These are phyloP conservation scores for Saccharomycopsis babjevae DNA, from an alignment of 805 yeast species.

Conservation along the genomic window DNA sequence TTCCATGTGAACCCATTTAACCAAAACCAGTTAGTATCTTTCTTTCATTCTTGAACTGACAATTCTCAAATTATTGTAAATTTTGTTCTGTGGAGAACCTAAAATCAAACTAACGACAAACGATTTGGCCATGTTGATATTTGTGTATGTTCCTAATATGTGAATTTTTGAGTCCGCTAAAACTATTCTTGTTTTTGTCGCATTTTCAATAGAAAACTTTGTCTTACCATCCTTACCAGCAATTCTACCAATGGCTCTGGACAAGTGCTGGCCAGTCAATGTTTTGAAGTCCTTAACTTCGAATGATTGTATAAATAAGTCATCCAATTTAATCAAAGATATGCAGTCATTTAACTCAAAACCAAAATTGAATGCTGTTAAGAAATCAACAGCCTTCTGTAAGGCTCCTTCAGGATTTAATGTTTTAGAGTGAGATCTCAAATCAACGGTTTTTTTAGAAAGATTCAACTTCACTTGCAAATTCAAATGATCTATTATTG, in stretches of 20 bases:
- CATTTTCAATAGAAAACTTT: conserved; percentile 96
- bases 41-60: conserved; percentile 97
- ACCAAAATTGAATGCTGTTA: conserved; percentile 91
- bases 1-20: not conserved
- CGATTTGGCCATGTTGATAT: conserved; percentile 97
- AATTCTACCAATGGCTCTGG: conserved; percentile 98
- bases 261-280: conserved; percentile 87
- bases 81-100: conserved; percentile 98
- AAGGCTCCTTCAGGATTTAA: conserved; percentile 90
- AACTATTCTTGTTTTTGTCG: conserved; percentile 95
- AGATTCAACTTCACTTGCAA: conserved; percentile 94
- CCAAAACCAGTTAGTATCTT: conserved; percentile 44
- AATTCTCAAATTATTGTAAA: conserved; percentile 92
- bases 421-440: conserved; percentile 65
- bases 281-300: conserved; percentile 97
- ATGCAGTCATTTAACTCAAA: conserved; percentile 96
- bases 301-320: conserved; percentile 91
- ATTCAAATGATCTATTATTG: conserved; percentile 88
- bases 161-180: conserved; percentile 95
- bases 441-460: conserved; percentile 76
- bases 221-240: conserved; percentile 99
- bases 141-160: conserved; percentile 93
- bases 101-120: conserved; percentile 88
- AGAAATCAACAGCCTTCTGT: conserved; percentile 96
- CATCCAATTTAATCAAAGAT: conserved; percentile 88